These are phyloP conservation scores for Sphagnum magellanicum DNA, from an alignment of 228 moss, liverwort and hornwort species.

Conservation along the genomic window DNA sequence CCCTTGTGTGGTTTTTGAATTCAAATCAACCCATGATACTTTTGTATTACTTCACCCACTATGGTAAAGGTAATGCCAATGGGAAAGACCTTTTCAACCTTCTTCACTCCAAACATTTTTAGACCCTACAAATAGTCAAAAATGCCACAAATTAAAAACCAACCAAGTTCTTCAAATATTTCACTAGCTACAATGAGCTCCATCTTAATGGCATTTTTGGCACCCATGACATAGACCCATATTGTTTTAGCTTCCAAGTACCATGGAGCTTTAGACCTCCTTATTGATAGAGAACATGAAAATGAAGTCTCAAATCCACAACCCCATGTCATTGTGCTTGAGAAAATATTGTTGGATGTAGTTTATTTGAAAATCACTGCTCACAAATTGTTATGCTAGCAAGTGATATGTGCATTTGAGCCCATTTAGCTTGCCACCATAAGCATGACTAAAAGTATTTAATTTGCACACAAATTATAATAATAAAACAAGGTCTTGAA, in stretches of 20 bases:
- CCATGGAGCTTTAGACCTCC: slow-evolving; percentile 72
- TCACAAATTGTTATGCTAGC: slow-evolving; percentile 83
- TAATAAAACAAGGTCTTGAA: slow-evolving; percentile 69
- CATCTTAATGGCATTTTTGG: slow-evolving; percentile 83
- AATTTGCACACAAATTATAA: slow-evolving; percentile 78
- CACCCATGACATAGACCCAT: slow-evolving; percentile 82
- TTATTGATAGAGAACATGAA: slow-evolving; percentile 94
- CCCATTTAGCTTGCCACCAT: slow-evolving; percentile 89
- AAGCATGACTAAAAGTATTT: slow-evolving; percentile 74
- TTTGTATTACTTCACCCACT: slow-evolving; percentile 86
- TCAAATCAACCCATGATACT: slow-evolving; percentile 76
- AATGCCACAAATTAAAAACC: slow-evolving; percentile 90
- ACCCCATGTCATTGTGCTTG: slow-evolving; percentile 95
- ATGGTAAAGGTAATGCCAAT: slow-evolving; percentile 88
- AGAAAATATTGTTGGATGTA: slow-evolving; percentile 76
- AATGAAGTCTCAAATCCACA: slow-evolving; percentile 96
- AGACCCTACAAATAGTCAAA: slow-evolving; percentile 96
- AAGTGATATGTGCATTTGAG: slow-evolving; percentile 74
- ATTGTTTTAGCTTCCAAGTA: slow-evolving; percentile 84
- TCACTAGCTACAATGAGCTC: slow-evolving; percentile 96
- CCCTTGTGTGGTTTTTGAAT: slow-evolving; percentile 96
- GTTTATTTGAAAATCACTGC: slow-evolving; percentile 94
- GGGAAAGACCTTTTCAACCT: slow-evolving; percentile 91
- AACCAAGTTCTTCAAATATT: slow-evolving; percentile 90
- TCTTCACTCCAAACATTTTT: slow-evolving; percentile 94